Conservation (phyloP, 768 basidiomycete genomes). For the Leucosporidium scottii region DNA sequence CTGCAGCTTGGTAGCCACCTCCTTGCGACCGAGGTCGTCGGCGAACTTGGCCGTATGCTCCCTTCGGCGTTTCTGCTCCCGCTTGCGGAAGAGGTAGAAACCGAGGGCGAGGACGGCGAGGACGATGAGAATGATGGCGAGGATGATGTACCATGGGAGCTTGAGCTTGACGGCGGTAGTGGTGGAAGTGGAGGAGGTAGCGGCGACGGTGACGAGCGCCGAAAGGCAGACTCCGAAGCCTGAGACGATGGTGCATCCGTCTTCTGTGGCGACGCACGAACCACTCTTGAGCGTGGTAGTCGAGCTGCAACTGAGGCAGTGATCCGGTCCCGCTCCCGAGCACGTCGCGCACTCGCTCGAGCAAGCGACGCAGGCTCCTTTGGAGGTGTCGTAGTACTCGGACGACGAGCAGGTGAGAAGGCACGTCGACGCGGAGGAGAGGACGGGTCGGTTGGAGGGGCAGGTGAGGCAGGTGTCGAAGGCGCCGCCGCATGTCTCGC, state of each 20-base stretch:
- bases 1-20: constrained; percentile 28
- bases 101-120: neutral
- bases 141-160: constrained; percentile 27
- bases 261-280: constrained; percentile 13
- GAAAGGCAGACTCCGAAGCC: constrained; percentile 32
- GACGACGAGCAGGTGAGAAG: constrained; percentile 22
- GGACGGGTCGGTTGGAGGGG: constrained; percentile 32
- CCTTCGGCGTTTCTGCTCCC: constrained; percentile 20
- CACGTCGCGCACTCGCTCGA: constrained; percentile 47
- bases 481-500: constrained; percentile 46
- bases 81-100: constrained; percentile 14
- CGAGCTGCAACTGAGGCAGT: constrained; percentile 66
- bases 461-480: constrained; percentile 34
- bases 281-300: constrained; percentile 14
- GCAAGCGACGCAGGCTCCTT: constrained; percentile 23
- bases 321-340: constrained; percentile 66
- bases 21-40: constrained; percentile 19
- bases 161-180: neutral
- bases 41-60: constrained; percentile 25
- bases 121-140: constrained; percentile 7
- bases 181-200: neutral
- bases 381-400: constrained; percentile 28
- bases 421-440: constrained; percentile 18
- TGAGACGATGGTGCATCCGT: constrained; percentile 10
- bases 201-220: constrained; percentile 29